Evolutionary conservation across 768 basidiomycete genomes (phyloP).

Genomic region (Boletus eberwhitei): DNA sequence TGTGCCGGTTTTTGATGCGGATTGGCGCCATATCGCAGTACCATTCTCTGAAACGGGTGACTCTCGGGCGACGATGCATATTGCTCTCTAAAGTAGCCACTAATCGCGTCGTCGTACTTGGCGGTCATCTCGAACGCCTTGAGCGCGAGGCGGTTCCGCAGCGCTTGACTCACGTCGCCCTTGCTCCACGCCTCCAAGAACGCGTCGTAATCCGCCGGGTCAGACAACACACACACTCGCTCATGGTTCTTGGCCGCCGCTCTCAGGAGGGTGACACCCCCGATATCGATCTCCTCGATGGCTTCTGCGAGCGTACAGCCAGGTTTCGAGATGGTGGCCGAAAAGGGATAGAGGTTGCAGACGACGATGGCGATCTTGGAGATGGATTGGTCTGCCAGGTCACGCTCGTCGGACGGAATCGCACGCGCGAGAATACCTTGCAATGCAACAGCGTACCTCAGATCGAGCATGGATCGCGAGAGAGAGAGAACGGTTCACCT

Average conservation of each 20-base stretch:
- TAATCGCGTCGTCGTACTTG: constrained; percentile 91
- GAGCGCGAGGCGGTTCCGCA: constrained; percentile 80
- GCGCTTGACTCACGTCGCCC: constrained; percentile 68
- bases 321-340: constrained; percentile 83
- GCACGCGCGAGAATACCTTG: constrained; percentile 91
- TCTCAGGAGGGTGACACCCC: constrained; percentile 94
- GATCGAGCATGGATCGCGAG: background rate
- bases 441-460: background rate
- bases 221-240: constrained; percentile 85
- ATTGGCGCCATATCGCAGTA: constrained; percentile 93
- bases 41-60: constrained; percentile 74
- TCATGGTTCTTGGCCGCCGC: constrained; percentile 99
- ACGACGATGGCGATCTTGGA: constrained; percentile 95
- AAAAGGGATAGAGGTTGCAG: constrained; percentile 98
- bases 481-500: constrained; percentile 47
- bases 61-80: constrained; percentile 86
- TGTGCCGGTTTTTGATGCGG: constrained; percentile 99
- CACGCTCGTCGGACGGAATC: constrained; percentile 85
- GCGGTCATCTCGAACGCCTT: constrained; percentile 99
- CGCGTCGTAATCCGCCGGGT: constrained; percentile 80
- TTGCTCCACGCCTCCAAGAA: constrained; percentile 77
- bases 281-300: constrained; percentile 98
- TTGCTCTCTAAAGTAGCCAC: constrained; percentile 93
- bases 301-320: constrained; percentile 88
- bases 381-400: constrained; percentile 80